A percentile compares a stretch with the other conserved stretches of the same genome.
These are phyloP conservation scores for Trametes polyzona DNA, from an alignment of 1,284 basidiomycete genomes.

Conservation along the genomic window DNA sequence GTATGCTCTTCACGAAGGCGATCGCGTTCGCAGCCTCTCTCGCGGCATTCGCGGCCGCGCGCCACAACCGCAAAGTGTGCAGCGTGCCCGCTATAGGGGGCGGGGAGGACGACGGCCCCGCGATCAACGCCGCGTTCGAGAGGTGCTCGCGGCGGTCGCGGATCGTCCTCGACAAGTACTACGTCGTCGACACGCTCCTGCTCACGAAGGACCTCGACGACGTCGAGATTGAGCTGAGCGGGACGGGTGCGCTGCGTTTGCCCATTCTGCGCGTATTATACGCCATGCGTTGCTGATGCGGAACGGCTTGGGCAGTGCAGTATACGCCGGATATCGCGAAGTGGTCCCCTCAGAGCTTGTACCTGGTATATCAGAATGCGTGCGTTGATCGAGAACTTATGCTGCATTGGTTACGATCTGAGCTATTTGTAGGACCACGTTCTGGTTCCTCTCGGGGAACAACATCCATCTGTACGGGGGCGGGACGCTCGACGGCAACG, in stretches of 20 bases:
- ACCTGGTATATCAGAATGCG: slow-evolving; percentile 48
- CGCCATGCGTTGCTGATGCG: too few species aligned
- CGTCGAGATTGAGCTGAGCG: slow-evolving; percentile 45
- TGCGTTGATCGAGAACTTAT: too few species aligned
- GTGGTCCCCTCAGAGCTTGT: slow-evolving; percentile 46
- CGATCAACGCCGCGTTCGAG: slow-evolving; percentile 39
- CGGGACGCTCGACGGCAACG: slow-evolving; percentile 28
- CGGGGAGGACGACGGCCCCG: slow-evolving; percentile 41
- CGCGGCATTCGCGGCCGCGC: slow-evolving; percentile 8
- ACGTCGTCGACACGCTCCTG: slow-evolving; percentile 46
- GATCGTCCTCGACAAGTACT: slow-evolving; percentile 40
- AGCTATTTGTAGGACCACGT: slow-evolving; percentile 41
- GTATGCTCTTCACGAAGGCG: too few species aligned
- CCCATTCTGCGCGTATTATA: too few species aligned
- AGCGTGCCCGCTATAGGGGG: slow-evolving; percentile 39
- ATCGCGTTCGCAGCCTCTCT: too few species aligned
- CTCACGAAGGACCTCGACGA: slow-evolving; percentile 42
- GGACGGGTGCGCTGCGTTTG: slow-evolving; percentile 31
- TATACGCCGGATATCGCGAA: slow-evolving; percentile 50
- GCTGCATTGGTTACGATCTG: background rate
- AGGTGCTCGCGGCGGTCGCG: slow-evolving; percentile 35
- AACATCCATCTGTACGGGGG: slow-evolving; percentile 45
- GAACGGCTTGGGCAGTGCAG: too few species aligned
- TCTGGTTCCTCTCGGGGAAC: slow-evolving; percentile 50
- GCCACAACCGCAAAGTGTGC: slow-evolving; percentile 26